Base-by-base conservation (phyloP, 2,329 filamentous ascomycete species). In the Bipolaris gigantea region DNA sequence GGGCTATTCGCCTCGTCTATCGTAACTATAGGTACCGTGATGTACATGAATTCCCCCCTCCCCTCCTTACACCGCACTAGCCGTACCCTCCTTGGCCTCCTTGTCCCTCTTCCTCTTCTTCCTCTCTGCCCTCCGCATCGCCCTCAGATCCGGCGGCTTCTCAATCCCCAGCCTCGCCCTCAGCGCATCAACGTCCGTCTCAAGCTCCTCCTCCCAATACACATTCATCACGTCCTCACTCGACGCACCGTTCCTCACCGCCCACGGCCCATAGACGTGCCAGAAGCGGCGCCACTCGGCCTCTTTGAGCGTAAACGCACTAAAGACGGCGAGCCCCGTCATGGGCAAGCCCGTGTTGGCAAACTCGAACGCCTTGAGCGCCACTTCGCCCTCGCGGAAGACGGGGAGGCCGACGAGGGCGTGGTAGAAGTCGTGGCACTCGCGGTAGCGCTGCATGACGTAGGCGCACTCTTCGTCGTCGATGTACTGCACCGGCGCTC, bases 381-480 rank as follows among this genome's bases (percentile, higher is more conserved):
- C 94, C 11, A 99, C 84, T 79, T 99, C 94, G 23, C 94, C 94
- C 79, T 99, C 94, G n/a, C 92, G 84, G 59, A 96, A 88, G 38
- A 95, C 85, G 0, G 94, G 94, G 43, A 99, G 77, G 0, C 93
- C 93, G 0, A 92, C 96, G 48, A 99, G 80, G 0, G 94, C 93
- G 75, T 99, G 94, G 78, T 95, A 97, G 76, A 99, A 97, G 74
- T 99, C 94, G 75, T 99, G 94, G 63, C 89, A 96, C 76, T 99
- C 94, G 58, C 94, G 87, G 76, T 99, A 99, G 49, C 94, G 86
- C 79, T 97, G 94, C 89, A 99, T 95, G 16, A 97, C 94, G 78
- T 97, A 99, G 33, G 94, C 94, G 73, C 92, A 96, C 76, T 99
- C 94, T 65, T 89, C 87, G 71, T 97, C 88, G 74, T 97, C 92